Base-by-base conservation (phyloP, 2,329 filamentous ascomycete genomes). In the Metarhizium sp. region DNA sequence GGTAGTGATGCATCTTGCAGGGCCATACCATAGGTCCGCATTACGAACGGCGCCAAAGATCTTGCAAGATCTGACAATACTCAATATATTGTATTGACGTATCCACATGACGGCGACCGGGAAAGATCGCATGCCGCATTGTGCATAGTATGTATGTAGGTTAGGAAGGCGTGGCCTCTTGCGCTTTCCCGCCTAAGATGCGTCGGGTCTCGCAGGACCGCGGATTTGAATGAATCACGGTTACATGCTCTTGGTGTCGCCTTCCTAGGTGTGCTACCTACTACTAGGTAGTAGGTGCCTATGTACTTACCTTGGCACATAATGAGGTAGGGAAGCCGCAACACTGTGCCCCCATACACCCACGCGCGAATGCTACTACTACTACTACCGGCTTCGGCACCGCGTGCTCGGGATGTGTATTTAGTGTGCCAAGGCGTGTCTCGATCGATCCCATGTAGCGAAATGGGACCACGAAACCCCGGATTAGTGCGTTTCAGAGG, bases 401-500 rank as follows among this genome's bases (percentile, higher is more conserved):
- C 50, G 30, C 30, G 18, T 18, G 30, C 5, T 46, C 49, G 50
- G 51, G 54, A 55, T 20, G 51, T 54, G 56, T 51, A 32, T 38
- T 50, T 56, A 54, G 51, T 40, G 30, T 25, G 47, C 51, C 54
- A 49, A 50, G 54, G 56, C 43, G 57, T 56, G 57, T 43, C 32
- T 52, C 54, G 20, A 58, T 56, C 57, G 53, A 54, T 45, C 30
- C 49, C 54, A 50, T 51, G 46, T 32, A 38, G 16, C 20, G 50
- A 54, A 50, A 52, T 49, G 58, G 59, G 53, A 50, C 56, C 38
- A 20, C 8, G 2, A 7, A 25, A 47, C 10, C 55, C 55, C 53
- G 51, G 55, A 47, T 57, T 61, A 60, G 60, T 57, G 59, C 54
- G 60, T 62, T 62, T 62, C 60, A 62, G 47, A 36, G 49, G 48